Evolutionary conservation across 179 eudicot species (phyloP).

Genomic region (Corrigiola litoralis): DNA sequence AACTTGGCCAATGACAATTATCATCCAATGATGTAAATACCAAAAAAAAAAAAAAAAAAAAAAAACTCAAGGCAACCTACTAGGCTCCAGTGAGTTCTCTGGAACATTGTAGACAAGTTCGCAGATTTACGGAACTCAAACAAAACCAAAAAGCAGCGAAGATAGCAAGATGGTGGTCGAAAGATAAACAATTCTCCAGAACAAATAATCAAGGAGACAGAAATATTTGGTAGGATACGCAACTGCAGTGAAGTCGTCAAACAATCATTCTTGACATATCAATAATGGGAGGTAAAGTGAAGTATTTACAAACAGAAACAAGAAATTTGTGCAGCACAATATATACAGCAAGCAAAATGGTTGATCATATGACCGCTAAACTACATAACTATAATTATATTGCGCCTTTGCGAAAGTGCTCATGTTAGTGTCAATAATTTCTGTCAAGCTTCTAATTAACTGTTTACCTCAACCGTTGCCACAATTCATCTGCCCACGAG

Average conservation of each 20-base stretch:
- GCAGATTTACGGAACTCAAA: too few species aligned
- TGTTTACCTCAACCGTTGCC: slow-evolving; percentile 28
- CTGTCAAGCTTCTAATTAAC: slow-evolving; percentile 31
- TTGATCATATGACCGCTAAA: slow-evolving; percentile 3
- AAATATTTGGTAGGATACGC: too few species aligned
- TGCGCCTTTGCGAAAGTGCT: slow-evolving; percentile 15
- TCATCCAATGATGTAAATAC: too few species aligned
- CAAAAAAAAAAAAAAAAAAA: too few species aligned
- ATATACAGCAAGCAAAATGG: slow-evolving; percentile 21
- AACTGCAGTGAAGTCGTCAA: slow-evolving; percentile 2
- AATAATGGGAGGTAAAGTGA: slow-evolving; percentile 12
- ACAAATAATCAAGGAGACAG: too few species aligned
- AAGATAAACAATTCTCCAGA: too few species aligned
- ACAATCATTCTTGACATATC: slow-evolving; percentile 6
- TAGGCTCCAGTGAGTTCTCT: too few species aligned
- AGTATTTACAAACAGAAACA: slow-evolving; percentile 29
- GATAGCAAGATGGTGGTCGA: too few species aligned
- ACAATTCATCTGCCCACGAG: slow-evolving; percentile 16
- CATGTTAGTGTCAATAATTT: slow-evolving; percentile 18
- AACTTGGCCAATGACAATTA: too few species aligned
- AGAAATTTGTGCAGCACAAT: slow-evolving; percentile 25
- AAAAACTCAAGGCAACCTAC: too few species aligned
- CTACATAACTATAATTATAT: slow-evolving; percentile 1
- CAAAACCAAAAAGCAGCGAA: too few species aligned
- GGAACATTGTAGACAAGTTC: too few species aligned